Percentiles rank a stretch among this genome's conserved stretches.
Evolutionary conservation across 805 yeast species (phyloP).

Genomic region (Scheffersomyces spartinae): DNA sequence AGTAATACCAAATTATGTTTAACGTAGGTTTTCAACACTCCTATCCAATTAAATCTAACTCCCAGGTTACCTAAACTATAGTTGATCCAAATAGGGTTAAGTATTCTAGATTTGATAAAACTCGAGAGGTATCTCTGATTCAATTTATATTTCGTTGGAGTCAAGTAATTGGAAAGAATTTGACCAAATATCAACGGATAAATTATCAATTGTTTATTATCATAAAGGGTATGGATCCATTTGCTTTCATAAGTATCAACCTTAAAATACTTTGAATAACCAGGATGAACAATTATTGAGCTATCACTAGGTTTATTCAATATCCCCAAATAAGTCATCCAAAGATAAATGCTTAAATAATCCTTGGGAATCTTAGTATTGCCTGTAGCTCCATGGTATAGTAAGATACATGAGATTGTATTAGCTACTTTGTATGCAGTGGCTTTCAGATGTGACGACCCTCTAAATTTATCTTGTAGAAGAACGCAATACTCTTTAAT

Average conservation of each 20-base stretch:
- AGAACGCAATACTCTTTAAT: no score
- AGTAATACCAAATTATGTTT: constrained; percentile 13
- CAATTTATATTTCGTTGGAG: constrained; percentile 24
- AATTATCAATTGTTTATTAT: constrained; percentile 19
- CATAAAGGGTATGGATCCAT: no score
- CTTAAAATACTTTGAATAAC: no score
- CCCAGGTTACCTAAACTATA: constrained; percentile 16
- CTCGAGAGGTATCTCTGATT: constrained; percentile 25
- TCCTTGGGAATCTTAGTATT: constrained; percentile 23
- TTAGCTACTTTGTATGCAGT: no score
- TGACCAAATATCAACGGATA: constrained; percentile 28
- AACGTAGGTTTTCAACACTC: constrained; percentile 14
- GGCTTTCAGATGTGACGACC: no score
- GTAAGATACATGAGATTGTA: constrained; percentile 10
- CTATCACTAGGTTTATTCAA: no score
- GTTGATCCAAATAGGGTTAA: constrained; percentile 32
- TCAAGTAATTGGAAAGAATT: constrained; percentile 26
- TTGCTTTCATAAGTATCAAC: no score
- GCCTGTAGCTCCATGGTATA: constrained; percentile 15
- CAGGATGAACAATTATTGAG: no score
- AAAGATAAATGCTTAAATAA: constrained; percentile 21
- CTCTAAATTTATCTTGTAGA: no score
- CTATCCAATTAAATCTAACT: constrained; percentile 17
- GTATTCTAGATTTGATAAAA: constrained; percentile 16
- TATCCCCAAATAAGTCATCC: constrained; percentile 17